A percentile compares a stretch with the other conserved stretches of the same genome.
phyloP scores from a whole-genome alignment of 2,329 filamentous ascomycete species.

The Leptodontidium sp. region DNA sequence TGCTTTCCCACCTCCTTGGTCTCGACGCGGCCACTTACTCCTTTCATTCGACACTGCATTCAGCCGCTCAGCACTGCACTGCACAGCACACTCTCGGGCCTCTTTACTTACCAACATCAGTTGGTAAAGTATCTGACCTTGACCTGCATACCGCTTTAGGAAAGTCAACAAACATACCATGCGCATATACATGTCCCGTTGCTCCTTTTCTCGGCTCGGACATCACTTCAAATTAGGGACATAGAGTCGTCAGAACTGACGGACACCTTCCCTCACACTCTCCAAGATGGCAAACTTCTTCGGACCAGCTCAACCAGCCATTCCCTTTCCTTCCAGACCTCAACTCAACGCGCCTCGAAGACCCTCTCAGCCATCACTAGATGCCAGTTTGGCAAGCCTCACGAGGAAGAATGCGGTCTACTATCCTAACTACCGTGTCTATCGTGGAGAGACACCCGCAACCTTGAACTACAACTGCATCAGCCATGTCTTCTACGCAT shows the following conservation, averaged over 20 bases:
- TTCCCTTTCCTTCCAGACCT: constrained; percentile 42
- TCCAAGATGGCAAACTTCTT: constrained; percentile 39
- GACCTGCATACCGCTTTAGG: constrained; percentile 9
- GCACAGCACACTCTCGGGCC: constrained; percentile 14
- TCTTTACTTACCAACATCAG: constrained; percentile 1
- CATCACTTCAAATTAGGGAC: constrained; percentile 19
- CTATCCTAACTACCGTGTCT: constrained; percentile 82
- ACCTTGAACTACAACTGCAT: constrained; percentile 79
- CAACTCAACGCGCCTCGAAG: constrained; percentile 36
- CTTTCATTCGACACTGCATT: constrained; percentile 28
- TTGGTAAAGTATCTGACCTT: constrained; percentile 1
- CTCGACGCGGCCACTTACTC: constrained; percentile 17
- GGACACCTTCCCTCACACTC: constrained; percentile 4
- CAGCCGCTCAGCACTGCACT: constrained; percentile 29
- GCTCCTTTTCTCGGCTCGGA: constrained; percentile 14
- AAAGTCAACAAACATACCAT: constrained; percentile 23
- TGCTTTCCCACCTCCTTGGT: constrained; percentile 1
- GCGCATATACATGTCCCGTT: constrained; percentile 12
- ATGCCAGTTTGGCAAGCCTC: constrained; percentile 50
- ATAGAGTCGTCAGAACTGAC: constrained; percentile 11
- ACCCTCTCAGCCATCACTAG: constrained; percentile 44
- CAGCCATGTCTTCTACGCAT: constrained; percentile 85
- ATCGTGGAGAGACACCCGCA: constrained; percentile 75
- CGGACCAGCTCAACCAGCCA: constrained; percentile 39
- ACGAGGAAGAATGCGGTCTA: constrained; percentile 80